Percentiles rank a stretch among this genome's conserved stretches.
Evolutionary conservation across 2,329 filamentous ascomycete species (phyloP).

Genomic region (Beauveria caledonica): DNA sequence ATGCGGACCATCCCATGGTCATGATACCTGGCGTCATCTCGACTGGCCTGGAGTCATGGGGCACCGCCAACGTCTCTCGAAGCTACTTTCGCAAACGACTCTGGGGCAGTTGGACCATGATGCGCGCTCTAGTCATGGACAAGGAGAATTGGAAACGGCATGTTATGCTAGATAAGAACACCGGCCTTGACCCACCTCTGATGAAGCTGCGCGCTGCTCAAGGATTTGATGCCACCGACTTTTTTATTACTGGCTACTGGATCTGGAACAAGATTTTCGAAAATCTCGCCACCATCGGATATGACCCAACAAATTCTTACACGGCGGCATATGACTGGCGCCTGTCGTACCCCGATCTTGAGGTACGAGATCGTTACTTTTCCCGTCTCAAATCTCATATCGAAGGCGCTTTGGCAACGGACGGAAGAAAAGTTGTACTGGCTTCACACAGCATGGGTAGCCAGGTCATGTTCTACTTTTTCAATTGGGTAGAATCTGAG

Average conservation of each 20-base stretch:
- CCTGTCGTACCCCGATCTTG: constrained; percentile 80
- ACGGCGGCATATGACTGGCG: constrained; percentile 84
- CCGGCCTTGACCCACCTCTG: constrained; percentile 81
- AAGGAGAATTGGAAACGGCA: constrained; percentile 93
- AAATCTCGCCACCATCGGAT: constrained; percentile 90
- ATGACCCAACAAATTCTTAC: constrained; percentile 73
- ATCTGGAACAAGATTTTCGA: constrained; percentile 99
- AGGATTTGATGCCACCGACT: constrained; percentile 95
- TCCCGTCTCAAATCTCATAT: constrained; percentile 84
- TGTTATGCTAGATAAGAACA: constrained; percentile 90
- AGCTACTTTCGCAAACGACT: constrained; percentile 90
- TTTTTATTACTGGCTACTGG: constrained; percentile 90
- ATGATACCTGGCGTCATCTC: constrained; percentile 99
- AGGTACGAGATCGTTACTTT: constrained; percentile 88
- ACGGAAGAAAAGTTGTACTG: constrained; percentile 72
- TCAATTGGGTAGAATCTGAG: constrained; percentile 71
- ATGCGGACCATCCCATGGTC: constrained; percentile 79
- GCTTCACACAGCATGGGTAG: constrained; percentile 97
- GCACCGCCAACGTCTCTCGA: constrained; percentile 73
- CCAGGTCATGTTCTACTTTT: constrained; percentile 81
- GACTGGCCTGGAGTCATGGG: constrained; percentile 94
- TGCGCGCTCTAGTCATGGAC: constrained; percentile 86
- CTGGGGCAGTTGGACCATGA: constrained; percentile 99
- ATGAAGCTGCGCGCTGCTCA: constrained; percentile 90
- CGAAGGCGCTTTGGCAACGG: constrained; percentile 68